A percentile compares a stretch with the other conserved stretches of the same genome.
phyloP scores from a whole-genome alignment of 768 basidiomycete species.

The Boletus reticulatus region DNA sequence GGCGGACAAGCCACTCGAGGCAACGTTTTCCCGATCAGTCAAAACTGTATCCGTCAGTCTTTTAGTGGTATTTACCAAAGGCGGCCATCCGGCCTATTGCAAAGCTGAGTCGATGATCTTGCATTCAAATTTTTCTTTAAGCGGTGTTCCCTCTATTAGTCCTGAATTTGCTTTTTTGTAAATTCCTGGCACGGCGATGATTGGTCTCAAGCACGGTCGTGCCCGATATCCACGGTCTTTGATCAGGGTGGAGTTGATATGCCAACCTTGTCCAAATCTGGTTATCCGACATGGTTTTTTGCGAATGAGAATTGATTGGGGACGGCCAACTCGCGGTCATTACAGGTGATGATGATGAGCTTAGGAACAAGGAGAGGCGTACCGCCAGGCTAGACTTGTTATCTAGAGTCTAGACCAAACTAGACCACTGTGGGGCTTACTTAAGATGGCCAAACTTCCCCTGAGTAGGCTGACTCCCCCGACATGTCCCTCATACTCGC shows the following conservation, averaged over 20 bases:
- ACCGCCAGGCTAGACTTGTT: too few relatives aligned
- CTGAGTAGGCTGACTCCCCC: neutral
- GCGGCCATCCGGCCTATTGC: neutral
- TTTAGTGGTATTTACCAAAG: constrained; percentile 3
- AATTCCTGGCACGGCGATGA: neutral
- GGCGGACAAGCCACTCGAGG: constrained; percentile 18
- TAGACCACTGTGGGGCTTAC: too few relatives aligned
- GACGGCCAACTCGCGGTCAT: too few relatives aligned
- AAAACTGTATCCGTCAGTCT: neutral
- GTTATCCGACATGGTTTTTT: neutral
- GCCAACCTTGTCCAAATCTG: neutral
- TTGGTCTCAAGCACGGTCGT: neutral
- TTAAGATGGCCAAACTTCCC: neutral
- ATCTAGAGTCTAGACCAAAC: too few relatives aligned
- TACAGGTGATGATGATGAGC: too few relatives aligned
- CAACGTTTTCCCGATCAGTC: constrained; percentile 17
- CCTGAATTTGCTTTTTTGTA: constrained; percentile 1
- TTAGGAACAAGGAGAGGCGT: too few relatives aligned
- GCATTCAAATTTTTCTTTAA: neutral
- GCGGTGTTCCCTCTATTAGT: neutral
- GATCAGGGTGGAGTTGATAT: neutral
- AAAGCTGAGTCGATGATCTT: neutral
- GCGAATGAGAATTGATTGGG: too few relatives aligned
- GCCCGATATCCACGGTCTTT: constrained; percentile 4
- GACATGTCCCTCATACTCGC: constrained; percentile 54